Evolutionary conservation across 169 alveolate genomes (phyloP).

Genomic region (Cryptosporidium sp.): DNA sequence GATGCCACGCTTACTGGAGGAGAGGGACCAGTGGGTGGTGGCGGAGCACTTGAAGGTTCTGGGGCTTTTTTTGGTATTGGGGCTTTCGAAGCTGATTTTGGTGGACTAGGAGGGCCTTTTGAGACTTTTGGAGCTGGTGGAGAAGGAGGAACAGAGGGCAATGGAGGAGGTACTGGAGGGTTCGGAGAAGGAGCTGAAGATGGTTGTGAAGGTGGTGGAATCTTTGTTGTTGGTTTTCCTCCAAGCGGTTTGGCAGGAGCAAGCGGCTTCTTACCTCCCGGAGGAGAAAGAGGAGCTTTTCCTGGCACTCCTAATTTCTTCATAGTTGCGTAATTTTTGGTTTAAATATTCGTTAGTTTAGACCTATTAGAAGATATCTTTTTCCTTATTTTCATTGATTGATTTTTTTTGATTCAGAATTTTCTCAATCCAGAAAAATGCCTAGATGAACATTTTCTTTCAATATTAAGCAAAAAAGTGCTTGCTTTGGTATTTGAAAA

Average conservation of each 20-base stretch:
- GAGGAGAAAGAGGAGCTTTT: constrained; percentile 26
- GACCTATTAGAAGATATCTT: not conserved
- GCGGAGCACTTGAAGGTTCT: not conserved
- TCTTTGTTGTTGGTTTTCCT: constrained; percentile 1
- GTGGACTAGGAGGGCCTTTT: not conserved
- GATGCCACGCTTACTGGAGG: not conserved
- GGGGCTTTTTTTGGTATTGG: not conserved
- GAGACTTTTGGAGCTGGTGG: not conserved
- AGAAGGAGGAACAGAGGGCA: not conserved
- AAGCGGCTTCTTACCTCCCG: not conserved
- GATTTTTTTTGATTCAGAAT: not conserved
- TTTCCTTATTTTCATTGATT: not conserved
- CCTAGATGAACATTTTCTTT: constrained; percentile 8
- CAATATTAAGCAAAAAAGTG: too few relatives aligned
- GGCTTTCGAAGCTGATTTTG: not conserved
- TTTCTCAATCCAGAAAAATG: not conserved
- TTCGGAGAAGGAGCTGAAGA: not conserved
- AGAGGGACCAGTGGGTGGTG: not conserved
- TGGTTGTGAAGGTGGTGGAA: not conserved
- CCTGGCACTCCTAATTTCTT: constrained; percentile 18
- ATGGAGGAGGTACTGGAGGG: not conserved
- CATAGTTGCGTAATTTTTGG: not conserved
- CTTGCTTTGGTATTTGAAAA: too few relatives aligned
- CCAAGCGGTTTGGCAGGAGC: constrained; percentile 2
- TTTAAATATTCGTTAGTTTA: not conserved